phyloP scores from a whole-genome alignment of 2,329 filamentous ascomycete genomes.

The Apiospora rasikravindrae region DNA sequence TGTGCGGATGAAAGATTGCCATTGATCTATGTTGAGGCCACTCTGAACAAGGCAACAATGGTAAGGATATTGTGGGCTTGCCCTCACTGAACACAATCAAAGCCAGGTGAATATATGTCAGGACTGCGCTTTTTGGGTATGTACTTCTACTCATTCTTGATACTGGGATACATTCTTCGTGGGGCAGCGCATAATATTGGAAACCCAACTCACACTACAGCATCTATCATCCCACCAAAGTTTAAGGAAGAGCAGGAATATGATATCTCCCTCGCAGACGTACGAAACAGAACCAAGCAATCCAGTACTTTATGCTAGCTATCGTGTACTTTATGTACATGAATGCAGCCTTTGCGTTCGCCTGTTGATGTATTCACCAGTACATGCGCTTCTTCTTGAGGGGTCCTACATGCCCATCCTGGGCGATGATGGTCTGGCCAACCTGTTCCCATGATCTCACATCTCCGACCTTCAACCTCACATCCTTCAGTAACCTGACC shows the following conservation, averaged over 20 bases:
- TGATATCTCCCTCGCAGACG: background rate
- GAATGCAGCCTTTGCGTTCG: background rate
- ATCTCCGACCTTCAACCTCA: background rate
- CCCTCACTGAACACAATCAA: background rate
- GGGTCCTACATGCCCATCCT: background rate
- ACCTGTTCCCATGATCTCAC: background rate
- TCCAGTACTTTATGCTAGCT: background rate
- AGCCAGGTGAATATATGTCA: background rate
- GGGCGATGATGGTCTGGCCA: background rate
- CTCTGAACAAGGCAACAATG: background rate
- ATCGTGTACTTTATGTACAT: background rate
- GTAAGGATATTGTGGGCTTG: background rate
- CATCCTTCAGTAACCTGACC: background rate
- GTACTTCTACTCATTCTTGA: background rate
- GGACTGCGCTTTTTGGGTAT: background rate
- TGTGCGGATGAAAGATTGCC: background rate
- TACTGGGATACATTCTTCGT: background rate
- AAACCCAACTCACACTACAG: background rate
- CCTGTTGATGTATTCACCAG: background rate
- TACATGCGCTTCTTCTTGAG: background rate
- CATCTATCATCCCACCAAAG: background rate
- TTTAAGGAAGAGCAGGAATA: background rate
- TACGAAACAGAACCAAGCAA: background rate
- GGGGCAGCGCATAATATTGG: too few relatives aligned
- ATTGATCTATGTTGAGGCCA: background rate